These are phyloP conservation scores for Micractinium conductrix DNA, from an alignment of 139 green algal species.

Conservation along the genomic window DNA sequence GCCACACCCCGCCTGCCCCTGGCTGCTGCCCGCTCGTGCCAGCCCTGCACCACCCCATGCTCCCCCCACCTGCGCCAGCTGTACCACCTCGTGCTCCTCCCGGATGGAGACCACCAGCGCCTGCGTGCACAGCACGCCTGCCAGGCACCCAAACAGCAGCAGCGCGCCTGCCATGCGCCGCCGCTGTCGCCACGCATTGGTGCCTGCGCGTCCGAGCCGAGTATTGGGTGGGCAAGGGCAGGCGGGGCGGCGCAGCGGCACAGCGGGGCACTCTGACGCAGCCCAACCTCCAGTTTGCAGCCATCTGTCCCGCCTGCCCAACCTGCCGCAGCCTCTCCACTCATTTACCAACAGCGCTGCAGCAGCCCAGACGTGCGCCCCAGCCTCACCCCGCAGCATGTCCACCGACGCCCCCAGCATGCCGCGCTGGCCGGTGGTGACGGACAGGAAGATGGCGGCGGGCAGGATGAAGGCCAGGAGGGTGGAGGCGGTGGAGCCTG, in stretches of 20 bases:
- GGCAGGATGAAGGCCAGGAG: conserved; percentile 81
- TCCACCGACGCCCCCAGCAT: conserved; percentile 8
- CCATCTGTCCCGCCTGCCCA: no score
- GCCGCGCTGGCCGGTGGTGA: conserved; percentile 11
- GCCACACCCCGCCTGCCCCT: no score
- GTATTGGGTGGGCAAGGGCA: no score
- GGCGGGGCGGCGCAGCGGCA: background rate
- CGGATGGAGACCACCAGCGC: conserved; percentile 69
- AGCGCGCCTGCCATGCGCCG: conserved; percentile 63
- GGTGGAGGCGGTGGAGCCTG: conserved; percentile 77
- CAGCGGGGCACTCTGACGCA: no score
- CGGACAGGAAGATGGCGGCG: conserved; percentile 68
- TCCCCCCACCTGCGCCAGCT: conserved; percentile 63
- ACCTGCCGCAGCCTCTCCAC: no score
- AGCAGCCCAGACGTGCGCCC: no score
- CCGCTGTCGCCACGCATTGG: conserved; percentile 28
- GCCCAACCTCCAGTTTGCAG: no score
- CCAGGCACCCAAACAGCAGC: conserved; percentile 75
- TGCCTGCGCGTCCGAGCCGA: no score
- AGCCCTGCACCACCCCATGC: background rate
- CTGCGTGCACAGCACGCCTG: conserved; percentile 75
- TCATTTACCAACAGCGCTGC: no score
- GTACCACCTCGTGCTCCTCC: conserved; percentile 81
- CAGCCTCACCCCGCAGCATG: conserved; percentile 4
- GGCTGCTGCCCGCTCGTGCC: background rate